Conservation (phyloP, 2,329 filamentous ascomycete genomes). For the Aureobasidium lini region DNA sequence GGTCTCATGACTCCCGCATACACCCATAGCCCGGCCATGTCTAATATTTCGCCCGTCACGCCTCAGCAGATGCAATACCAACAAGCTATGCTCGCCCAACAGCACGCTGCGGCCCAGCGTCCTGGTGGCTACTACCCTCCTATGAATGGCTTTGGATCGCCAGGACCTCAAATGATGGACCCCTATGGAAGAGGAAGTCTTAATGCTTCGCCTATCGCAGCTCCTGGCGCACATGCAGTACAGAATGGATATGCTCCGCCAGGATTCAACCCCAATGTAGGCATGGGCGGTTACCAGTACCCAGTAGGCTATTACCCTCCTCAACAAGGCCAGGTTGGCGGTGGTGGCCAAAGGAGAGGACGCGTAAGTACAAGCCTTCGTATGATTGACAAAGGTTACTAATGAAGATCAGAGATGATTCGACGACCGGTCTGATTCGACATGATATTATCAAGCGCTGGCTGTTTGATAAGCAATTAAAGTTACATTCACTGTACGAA, state of each 20-base stretch:
- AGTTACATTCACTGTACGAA: conserved; percentile 8
- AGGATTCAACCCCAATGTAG: conserved; percentile 36
- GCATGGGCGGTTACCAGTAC: conserved; percentile 41
- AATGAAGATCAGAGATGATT: conserved; percentile 10
- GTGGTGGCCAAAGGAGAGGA: conserved; percentile 46
- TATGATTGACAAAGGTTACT: background rate
- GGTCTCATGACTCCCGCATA: conserved; percentile 29
- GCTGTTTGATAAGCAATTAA: conserved; percentile 9
- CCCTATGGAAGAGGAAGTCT: conserved; percentile 32
- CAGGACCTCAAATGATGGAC: conserved; percentile 30
- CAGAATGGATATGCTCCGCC: conserved; percentile 38
- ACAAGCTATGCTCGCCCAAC: conserved; percentile 42
- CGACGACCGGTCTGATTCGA: background rate
- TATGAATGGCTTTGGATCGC: conserved; percentile 24
- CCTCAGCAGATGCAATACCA: conserved; percentile 53
- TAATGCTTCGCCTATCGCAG: conserved; percentile 32
- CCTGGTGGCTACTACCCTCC: conserved; percentile 26
- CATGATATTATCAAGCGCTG: conserved; percentile 7
- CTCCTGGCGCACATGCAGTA: conserved; percentile 27
- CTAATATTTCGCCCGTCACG: conserved; percentile 31
- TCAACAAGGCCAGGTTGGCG: conserved; percentile 38
- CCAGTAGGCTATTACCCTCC: conserved; percentile 37
- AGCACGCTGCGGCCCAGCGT: conserved; percentile 24
- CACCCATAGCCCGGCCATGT: conserved; percentile 30
- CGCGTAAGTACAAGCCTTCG: conserved; percentile 34